phyloP scores from a whole-genome alignment of 2,329 filamentous ascomycete species.

The Hypoxylon sp. region DNA sequence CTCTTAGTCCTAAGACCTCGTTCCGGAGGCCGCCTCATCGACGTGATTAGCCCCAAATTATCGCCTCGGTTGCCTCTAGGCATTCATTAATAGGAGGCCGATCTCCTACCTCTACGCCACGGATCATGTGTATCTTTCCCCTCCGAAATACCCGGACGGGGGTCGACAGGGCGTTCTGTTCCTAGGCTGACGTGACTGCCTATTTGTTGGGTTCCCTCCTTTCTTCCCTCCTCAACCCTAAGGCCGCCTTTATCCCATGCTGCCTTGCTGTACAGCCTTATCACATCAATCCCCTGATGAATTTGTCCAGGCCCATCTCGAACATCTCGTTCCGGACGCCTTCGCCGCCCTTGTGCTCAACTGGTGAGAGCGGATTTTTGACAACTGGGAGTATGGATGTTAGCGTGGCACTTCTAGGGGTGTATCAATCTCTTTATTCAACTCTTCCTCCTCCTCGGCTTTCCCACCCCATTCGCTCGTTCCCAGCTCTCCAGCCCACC shows the following conservation, averaged over 20 bases:
- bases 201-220: not conserved
- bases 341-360: constrained; percentile 76
- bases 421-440: not conserved
- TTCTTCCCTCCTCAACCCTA: not conserved
- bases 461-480: not conserved
- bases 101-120: not conserved
- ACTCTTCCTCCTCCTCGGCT: not conserved
- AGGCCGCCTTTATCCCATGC: not conserved
- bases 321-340: constrained; percentile 80
- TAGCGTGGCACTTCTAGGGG: constrained; percentile 32
- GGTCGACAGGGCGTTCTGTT: not conserved
- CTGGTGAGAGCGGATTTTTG: constrained; percentile 77
- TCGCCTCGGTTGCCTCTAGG: constrained; percentile 1
- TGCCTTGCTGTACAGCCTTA: not conserved
- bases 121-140: not conserved
- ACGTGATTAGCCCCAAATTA: not conserved
- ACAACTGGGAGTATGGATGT: constrained; percentile 64
- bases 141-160: not conserved
- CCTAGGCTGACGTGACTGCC: not conserved
- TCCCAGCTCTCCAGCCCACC: not conserved
- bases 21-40: not conserved
- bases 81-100: not conserved
- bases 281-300: constrained; percentile 76
- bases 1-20: not conserved
- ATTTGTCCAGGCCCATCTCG: constrained; percentile 80